Conservation (phyloP, 192 early-diverging fungal species). For the Umbelopsis vinacea region DNA sequence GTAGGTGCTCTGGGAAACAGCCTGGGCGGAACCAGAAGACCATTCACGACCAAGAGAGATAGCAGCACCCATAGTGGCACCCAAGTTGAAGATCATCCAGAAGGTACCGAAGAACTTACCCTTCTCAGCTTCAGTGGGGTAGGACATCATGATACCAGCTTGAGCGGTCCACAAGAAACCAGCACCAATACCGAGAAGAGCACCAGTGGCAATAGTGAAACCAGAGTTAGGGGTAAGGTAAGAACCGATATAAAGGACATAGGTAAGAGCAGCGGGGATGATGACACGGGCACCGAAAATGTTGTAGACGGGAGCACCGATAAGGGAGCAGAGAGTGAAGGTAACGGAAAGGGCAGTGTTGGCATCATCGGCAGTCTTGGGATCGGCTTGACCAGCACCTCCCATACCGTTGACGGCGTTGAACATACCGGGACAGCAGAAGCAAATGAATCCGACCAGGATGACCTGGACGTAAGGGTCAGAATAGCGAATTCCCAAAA, state of each 20-base stretch:
- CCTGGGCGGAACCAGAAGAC: conserved; percentile 46
- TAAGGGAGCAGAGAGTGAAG: conserved; percentile 78
- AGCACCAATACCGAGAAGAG: conserved; percentile 81
- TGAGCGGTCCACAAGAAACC: conserved; percentile 81
- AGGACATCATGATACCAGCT: conserved; percentile 86
- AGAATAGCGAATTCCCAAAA: conserved; percentile 45
- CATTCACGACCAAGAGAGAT: conserved; percentile 76
- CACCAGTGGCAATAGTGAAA: conserved; percentile 78
- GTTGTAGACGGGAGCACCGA: conserved; percentile 80
- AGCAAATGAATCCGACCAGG: conserved; percentile 72
- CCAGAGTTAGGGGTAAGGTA: conserved; percentile 60
- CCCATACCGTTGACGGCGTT: conserved; percentile 64
- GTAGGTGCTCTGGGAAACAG: conserved; percentile 73
- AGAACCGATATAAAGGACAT: conserved; percentile 81
- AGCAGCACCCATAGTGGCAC: conserved; percentile 79
- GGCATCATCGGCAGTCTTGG: conserved; percentile 67
- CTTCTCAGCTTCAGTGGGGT: conserved; percentile 82
- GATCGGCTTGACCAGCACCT: conserved; percentile 67
- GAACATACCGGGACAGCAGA: conserved; percentile 83
- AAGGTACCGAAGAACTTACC: conserved; percentile 83
- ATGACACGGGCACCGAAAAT: conserved; percentile 76
- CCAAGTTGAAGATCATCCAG: conserved; percentile 88
- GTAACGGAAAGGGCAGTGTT: conserved; percentile 79
- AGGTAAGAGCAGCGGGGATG: conserved; percentile 67
- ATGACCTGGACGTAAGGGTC: conserved; percentile 64